phyloP scores from a whole-genome alignment of 306 rosid species.

The Pueraria montana region DNA sequence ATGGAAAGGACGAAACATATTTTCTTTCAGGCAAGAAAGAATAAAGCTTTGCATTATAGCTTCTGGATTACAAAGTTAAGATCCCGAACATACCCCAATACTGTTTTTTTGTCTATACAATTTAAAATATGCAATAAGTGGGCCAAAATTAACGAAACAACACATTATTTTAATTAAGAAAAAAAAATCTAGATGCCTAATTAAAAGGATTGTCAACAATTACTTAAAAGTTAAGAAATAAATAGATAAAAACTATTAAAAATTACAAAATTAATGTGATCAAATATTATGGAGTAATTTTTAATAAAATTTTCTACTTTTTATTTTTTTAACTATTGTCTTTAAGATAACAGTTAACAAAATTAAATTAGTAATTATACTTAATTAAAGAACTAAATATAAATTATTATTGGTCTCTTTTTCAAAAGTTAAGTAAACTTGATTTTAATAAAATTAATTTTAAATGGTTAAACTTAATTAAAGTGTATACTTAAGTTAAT shows the following conservation, averaged over 20 bases:
- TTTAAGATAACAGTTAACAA: background rate
- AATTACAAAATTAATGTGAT: no score
- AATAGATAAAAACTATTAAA: no score
- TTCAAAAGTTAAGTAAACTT: background rate
- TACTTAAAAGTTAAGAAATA: background rate
- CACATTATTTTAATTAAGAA: background rate
- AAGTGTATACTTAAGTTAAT: background rate
- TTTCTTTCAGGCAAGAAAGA: slow-evolving; percentile 44
- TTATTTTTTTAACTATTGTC: no score
- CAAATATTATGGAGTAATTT: no score
- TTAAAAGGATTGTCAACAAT: background rate
- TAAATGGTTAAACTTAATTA: background rate
- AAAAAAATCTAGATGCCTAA: background rate
- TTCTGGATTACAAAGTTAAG: slow-evolving; percentile 29
- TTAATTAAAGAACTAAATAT: background rate
- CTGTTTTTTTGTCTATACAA: background rate
- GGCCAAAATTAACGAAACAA: background rate
- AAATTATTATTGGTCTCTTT: background rate
- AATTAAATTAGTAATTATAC: background rate
- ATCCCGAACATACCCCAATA: background rate
- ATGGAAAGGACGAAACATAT: slow-evolving; percentile 40
- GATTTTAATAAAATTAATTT: background rate
- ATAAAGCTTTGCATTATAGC: slow-evolving; percentile 48
- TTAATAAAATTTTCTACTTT: no score
- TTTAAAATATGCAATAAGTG: background rate